These are phyloP conservation scores for Leishmania braziliensis DNA, from an alignment of 208 protist genomes.

Conservation along the genomic window DNA sequence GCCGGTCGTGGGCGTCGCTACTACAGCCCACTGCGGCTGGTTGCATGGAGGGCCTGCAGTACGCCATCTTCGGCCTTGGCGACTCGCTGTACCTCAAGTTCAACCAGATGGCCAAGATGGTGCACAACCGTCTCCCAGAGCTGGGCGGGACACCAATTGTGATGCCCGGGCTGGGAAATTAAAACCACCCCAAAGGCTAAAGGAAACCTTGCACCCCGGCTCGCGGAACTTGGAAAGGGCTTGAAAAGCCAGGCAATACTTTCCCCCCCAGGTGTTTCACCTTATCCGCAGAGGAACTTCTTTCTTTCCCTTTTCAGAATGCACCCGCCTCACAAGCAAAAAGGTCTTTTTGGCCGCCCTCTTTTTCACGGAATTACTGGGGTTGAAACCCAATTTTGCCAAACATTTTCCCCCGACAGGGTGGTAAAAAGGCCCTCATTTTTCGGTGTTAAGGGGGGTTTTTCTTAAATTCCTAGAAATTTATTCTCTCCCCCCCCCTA, in stretches of 20 bases:
- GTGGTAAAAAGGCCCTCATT: no score
- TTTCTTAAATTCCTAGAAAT: no score
- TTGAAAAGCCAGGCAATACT: slow-evolving; percentile 23
- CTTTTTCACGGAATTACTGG: no score
- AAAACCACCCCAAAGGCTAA: slow-evolving; percentile 87
- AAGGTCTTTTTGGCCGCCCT: no score
- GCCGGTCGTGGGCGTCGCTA: slow-evolving; percentile 66
- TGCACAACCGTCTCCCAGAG: slow-evolving; percentile 89
- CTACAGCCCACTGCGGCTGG: slow-evolving; percentile 34
- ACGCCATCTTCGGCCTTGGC: slow-evolving; percentile 91
- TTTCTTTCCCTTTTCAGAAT: slow-evolving; percentile 34
- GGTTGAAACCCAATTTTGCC: no score
- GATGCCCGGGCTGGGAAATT: slow-evolving; percentile 86
- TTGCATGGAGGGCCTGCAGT: slow-evolving; percentile 60
- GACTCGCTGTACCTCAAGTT: slow-evolving; percentile 91
- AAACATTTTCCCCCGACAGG: no score
- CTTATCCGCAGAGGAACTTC: slow-evolving; percentile 23
- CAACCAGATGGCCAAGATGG: slow-evolving; percentile 93
- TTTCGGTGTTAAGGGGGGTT: no score
- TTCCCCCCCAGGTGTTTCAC: not conserved
- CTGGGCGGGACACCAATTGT: slow-evolving; percentile 76
- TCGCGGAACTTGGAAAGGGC: slow-evolving; percentile 62
- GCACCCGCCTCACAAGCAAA: not conserved
- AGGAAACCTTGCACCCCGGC: slow-evolving; percentile 77
- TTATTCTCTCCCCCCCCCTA: no score